Evolutionary conservation across 2,329 filamentous ascomycete species (phyloP).

Genomic region (Hymenoscyphus scutula): DNA sequence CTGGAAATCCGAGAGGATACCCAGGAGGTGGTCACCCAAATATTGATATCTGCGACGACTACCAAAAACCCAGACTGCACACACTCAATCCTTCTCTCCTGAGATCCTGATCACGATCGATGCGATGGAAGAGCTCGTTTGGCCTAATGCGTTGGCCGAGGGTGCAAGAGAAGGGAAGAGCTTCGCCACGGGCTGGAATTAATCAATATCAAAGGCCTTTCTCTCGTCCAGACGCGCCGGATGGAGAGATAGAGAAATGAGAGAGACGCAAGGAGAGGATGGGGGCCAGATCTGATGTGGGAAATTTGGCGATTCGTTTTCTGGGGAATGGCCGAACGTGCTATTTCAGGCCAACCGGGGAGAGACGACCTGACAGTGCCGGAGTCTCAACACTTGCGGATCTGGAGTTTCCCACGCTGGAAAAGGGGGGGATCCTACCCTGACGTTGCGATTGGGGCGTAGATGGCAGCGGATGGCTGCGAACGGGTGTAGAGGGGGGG

Average conservation of each 20-base stretch:
- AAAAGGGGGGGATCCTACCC: constrained; percentile 5
- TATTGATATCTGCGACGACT: neutral
- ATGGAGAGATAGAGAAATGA: too few relatives aligned
- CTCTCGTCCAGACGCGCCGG: neutral
- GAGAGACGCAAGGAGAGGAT: neutral
- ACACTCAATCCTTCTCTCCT: neutral
- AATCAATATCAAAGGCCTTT: neutral
- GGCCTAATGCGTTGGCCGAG: neutral
- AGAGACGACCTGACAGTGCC: neutral
- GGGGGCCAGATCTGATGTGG: constrained; percentile 9
- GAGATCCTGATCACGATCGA: neutral
- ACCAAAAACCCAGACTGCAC: neutral
- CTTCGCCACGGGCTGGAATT: neutral
- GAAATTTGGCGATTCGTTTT: neutral
- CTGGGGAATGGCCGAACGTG: constrained; percentile 11
- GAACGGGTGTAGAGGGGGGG: neutral
- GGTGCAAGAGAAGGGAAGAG: neutral
- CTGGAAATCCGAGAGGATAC: neutral
- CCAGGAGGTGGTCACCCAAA: neutral
- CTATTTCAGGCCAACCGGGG: constrained; percentile 5
- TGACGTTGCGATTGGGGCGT: neutral
- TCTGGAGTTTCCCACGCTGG: neutral
- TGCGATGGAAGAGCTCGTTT: neutral
- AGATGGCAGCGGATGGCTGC: neutral
- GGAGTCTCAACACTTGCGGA: neutral